Evolutionary conservation across 495 filamentous ascomycete genomes (phyloP), one percentile per base, ranked within the genome.

Genomic region (Friedmanniomyces simplex): DNA sequence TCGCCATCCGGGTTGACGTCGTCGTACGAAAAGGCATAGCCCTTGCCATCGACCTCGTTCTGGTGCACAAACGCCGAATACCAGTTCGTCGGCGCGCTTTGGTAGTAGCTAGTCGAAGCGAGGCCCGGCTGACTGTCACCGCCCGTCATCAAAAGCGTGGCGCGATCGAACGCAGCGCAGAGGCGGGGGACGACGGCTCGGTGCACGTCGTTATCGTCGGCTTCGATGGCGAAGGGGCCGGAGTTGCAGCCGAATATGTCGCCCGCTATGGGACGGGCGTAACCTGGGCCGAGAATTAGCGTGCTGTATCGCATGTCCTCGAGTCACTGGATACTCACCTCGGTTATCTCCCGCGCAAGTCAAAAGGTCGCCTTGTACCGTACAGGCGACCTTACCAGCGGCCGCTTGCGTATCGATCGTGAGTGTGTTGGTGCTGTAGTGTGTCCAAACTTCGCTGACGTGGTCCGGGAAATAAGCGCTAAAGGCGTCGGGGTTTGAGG

Each of bases 11-110:
- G 71, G 56, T 71, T 73, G 46, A 77, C 75, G 57, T 78, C 75
- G 47, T 78, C 75, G 60, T 74, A 78, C 0, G 75, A 59, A 60
- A 78, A 78, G 10, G 75, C 71, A 43, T 78, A 78, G 1, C 74
- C 75, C 32, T 66, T 62, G 12, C 67, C 66, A 61, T 74, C 69
- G 14, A 66, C 30, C 61, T 75, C 70, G 58, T 70, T 62, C 55
- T 71, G 41, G 69, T 78, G 75, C 13, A 78, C 66, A 54, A 76
- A 63, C 22, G 67, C 66, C 48, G 62, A 64, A 66, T 76, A 78
- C 61, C 70, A 70, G 67, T 68, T 78, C 5, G 72, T 73, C 0
- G 68, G 68, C 42, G 48, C 46, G 21, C 22, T 24, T 10, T 41
- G 51, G n/a, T 67, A 65, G 65, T 73, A 75, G 64, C 71, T 71